Evolutionary conservation across 139 green algal genomes (phyloP), one percentile per base, ranked within the genome.

Genomic region (Chloropicon primus): DNA sequence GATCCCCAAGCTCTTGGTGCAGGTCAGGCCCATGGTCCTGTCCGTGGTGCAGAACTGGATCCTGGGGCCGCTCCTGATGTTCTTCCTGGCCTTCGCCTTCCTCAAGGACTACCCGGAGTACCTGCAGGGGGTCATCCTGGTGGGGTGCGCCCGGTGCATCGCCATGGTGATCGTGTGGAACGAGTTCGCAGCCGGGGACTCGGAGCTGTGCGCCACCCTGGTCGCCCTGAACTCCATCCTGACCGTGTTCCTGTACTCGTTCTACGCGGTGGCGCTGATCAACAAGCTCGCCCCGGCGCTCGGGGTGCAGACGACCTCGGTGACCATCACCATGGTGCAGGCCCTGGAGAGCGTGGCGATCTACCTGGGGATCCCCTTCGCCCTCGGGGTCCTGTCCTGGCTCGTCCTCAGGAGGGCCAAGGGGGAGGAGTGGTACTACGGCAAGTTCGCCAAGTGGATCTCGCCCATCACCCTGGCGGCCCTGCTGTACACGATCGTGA

Each of bases 151-250:
- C 2, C 74, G 74, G 17, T 78, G 74, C 74, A 78, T 78, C 26
- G 74, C 74, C 22, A 78, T 78, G 74, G 74, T 78, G 10, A 72
- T 78, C 26, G 28, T 78, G 3, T 78, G 74, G 74, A 78, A 78
- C 27, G 27, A 78, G 10, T 53, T 78, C 2, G 74, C 74, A 2
- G 21, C 2, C 1, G 74, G 74, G 5, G 27, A 78, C 27, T 72
- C 23, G 21, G 26, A 72, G 22, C 62, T 54, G 5, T 26, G 23
- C 74, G 74, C 74, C 22, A 26, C 22, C 5, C 74, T 78, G 28
- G 74, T 78, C 2, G 74, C 74, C 26, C 21, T 78, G 21, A 78
- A 78, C 74, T 54, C 23, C 26, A 72, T 78, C 27, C 26, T 78
- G 10, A 41, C 54, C 22, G 2, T 78, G 2, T 3, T 22, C 21